A percentile compares a stretch with the other conserved stretches of the same genome.
phyloP scores from a whole-genome alignment of 1,284 basidiomycete species.

The Pseudozyma tsukubaensis region DNA sequence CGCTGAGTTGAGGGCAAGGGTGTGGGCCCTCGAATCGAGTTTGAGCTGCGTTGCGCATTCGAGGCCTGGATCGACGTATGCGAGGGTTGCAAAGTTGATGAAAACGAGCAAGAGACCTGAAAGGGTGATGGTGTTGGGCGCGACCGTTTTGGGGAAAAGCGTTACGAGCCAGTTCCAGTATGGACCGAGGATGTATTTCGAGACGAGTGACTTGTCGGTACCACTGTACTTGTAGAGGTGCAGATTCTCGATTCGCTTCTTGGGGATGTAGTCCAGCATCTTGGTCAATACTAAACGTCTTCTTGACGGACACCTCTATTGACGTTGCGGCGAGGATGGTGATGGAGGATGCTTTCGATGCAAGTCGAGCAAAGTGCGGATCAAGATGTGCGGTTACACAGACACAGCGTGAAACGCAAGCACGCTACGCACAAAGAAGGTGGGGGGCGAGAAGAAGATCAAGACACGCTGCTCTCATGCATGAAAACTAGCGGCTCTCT shows the following conservation, averaged over 20 bases:
- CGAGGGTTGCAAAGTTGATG: slow-evolving; percentile 83
- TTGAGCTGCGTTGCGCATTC: slow-evolving; percentile 59
- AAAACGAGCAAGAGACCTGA: slow-evolving; percentile 82
- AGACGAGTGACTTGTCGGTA: slow-evolving; percentile 73
- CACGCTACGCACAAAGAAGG: slow-evolving; percentile 6
- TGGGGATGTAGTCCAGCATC: slow-evolving; percentile 69
- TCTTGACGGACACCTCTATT: slow-evolving; percentile 5
- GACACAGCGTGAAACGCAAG: slow-evolving; percentile 10
- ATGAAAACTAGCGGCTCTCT: slow-evolving; percentile 1
- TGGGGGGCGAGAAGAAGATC: slow-evolving; percentile 10
- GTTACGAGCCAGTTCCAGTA: slow-evolving; percentile 96
- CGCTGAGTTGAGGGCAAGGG: slow-evolving; percentile 21
- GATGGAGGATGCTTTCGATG: neutral
- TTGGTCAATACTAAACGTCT: neutral
- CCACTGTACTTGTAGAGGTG: slow-evolving; percentile 74
- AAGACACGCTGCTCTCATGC: neutral
- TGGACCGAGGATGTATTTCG: slow-evolving; percentile 84
- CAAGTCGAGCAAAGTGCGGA: neutral
- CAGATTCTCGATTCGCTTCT: slow-evolving; percentile 71
- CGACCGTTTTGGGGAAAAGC: slow-evolving; percentile 85
- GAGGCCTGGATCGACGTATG: slow-evolving; percentile 69
- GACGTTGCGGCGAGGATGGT: neutral
- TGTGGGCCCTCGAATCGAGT: slow-evolving; percentile 50
- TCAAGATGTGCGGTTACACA: neutral
- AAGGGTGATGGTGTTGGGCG: slow-evolving; percentile 79